These are phyloP conservation scores for Leishmania turanica DNA, from an alignment of 208 protist species.

Conservation along the genomic window DNA sequence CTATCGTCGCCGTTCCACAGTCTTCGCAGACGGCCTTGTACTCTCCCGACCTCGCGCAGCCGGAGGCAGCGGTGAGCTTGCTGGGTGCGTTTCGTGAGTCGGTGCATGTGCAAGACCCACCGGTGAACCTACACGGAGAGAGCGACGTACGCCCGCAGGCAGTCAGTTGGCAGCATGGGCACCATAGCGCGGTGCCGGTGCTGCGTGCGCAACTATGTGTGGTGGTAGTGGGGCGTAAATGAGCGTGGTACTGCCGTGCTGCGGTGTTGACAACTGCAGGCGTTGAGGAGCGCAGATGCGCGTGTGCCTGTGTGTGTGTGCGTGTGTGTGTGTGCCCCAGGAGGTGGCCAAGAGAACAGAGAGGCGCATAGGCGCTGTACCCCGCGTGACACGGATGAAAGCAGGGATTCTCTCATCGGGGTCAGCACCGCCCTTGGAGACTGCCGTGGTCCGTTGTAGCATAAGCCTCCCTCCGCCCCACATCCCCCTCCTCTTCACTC, in stretches of 20 bases:
- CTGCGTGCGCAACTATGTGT: neutral
- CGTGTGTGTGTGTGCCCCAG: neutral
- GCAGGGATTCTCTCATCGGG: neutral
- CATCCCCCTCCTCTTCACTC: neutral
- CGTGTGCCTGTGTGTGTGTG: neutral
- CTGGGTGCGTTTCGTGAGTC: constrained; percentile 8
- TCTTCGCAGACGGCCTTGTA: constrained; percentile 35
- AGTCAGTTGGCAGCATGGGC: neutral
- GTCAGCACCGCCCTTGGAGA: neutral
- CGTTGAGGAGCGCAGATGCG: neutral
- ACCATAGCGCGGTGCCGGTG: constrained; percentile 6
- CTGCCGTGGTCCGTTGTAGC: neutral
- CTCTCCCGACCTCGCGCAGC: neutral
- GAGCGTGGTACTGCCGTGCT: neutral
- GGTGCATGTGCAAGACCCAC: constrained; percentile 16
- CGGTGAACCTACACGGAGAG: constrained; percentile 18
- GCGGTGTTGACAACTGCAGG: neutral
- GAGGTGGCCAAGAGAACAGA: neutral
- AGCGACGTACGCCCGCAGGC: constrained; percentile 4
- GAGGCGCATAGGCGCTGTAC: neutral
- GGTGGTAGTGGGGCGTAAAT: too few species aligned
- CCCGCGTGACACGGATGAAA: neutral
- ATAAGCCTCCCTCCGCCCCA: neutral
- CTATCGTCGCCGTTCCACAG: constrained; percentile 34
- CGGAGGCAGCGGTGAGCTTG: neutral